A percentile compares a stretch with the other conserved stretches of the same genome.
These are phyloP conservation scores for Echria macrotheca DNA, from an alignment of 495 filamentous ascomycete species.

Conservation along the genomic window DNA sequence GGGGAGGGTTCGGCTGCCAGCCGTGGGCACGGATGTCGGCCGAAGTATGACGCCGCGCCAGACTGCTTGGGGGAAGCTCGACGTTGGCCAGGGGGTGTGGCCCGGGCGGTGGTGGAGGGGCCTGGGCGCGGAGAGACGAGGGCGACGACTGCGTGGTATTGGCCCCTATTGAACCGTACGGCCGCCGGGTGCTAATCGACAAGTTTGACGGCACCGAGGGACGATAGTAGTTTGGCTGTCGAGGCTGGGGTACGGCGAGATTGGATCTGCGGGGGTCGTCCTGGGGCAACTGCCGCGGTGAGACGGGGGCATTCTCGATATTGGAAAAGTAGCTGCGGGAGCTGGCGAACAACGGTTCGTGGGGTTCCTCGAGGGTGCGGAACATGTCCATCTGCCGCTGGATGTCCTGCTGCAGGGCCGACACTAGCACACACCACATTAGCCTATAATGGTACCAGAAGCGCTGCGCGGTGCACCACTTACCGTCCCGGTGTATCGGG, in stretches of 20 bases:
- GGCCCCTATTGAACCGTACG: slow-evolving; percentile 69
- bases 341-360: slow-evolving; percentile 67
- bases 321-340: slow-evolving; percentile 73
- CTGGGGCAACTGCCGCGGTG: slow-evolving; percentile 84
- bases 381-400: slow-evolving; percentile 76
- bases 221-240: slow-evolving; percentile 52
- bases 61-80: slow-evolving; percentile 67
- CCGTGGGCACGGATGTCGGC: slow-evolving; percentile 90
- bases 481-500: slow-evolving; percentile 58
- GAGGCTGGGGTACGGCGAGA: slow-evolving; percentile 42
- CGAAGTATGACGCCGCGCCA: slow-evolving; percentile 85
- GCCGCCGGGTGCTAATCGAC: slow-evolving; percentile 67
- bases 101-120: slow-evolving; percentile 58
- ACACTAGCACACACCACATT: slow-evolving; percentile 49
- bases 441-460: slow-evolving; percentile 26
- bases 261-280: slow-evolving; percentile 74
- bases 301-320: slow-evolving; percentile 75
- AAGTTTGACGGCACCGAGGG: slow-evolving; percentile 76
- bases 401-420: slow-evolving; percentile 76
- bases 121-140: slow-evolving; percentile 64
- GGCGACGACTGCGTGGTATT: slow-evolving; percentile 63
- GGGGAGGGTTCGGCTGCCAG: slow-evolving; percentile 77
- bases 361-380: slow-evolving; percentile 61
- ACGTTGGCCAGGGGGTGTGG: slow-evolving; percentile 74
- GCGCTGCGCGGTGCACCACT: slow-evolving; percentile 27